These are phyloP conservation scores for Verticillium zaregamsianum DNA, from an alignment of 2,329 filamentous ascomycete species.

Conservation along the genomic window DNA sequence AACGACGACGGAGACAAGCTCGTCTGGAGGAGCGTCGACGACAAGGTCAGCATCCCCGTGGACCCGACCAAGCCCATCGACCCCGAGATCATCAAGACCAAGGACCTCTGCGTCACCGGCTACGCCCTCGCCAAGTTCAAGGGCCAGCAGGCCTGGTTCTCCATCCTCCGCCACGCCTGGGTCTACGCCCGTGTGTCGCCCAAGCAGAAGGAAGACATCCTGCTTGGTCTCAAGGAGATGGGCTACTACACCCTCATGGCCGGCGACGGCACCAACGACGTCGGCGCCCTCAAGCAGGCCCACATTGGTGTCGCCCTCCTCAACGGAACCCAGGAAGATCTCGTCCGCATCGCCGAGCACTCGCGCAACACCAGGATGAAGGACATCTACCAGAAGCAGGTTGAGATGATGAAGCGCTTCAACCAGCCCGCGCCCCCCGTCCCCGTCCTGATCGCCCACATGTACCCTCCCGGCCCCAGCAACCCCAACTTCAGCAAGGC, in stretches of 20 bases:
- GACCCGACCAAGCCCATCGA: slow-evolving; percentile 80
- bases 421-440: slow-evolving; percentile 92
- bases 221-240: slow-evolving; percentile 92
- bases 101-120: slow-evolving; percentile 93
- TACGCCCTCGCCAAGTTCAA: slow-evolving; percentile 90
- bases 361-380: slow-evolving; percentile 96
- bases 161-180: slow-evolving; percentile 86
- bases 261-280: slow-evolving; percentile 96
- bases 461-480: slow-evolving; percentile 83
- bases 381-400: slow-evolving; percentile 96
- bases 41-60: slow-evolving; percentile 80
- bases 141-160: slow-evolving; percentile 68
- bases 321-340: slow-evolving; percentile 88
- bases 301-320: slow-evolving; percentile 95
- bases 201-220: slow-evolving; percentile 97
- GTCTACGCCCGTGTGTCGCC: slow-evolving; percentile 97
- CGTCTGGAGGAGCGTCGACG: slow-evolving; percentile 93
- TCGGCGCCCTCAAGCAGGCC: slow-evolving; percentile 95
- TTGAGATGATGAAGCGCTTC: slow-evolving; percentile 86
- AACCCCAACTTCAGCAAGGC: slow-evolving; percentile 97
- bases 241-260: slow-evolving; percentile 99
- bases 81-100: slow-evolving; percentile 71
- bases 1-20: slow-evolving; percentile 76
- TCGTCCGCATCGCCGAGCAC: slow-evolving; percentile 89
- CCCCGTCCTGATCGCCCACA: slow-evolving; percentile 84